Base-by-base conservation (phyloP, 257 asterid species). In the Lycium barbarum region DNA sequence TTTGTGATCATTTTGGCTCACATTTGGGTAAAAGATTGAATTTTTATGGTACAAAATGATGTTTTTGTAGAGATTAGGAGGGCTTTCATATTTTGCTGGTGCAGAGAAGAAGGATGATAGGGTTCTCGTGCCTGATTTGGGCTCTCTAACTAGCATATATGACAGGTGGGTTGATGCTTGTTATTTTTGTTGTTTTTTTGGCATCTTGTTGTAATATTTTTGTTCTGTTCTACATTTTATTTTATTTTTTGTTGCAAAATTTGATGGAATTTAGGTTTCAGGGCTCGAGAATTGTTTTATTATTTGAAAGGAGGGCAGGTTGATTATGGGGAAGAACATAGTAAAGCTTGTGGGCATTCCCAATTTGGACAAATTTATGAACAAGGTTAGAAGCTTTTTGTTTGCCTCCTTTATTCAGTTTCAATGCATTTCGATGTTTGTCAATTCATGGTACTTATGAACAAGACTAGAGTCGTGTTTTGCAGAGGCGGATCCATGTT, bases 81-180 rank as follows among this genome's bases (percentile, higher is more conserved):
- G 97, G 83, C 76, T 97, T 78, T 97, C 99, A 5, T 97, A 97
- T 89, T 97, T 97, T 84, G 99, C 91, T 22, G 99, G 98, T 53
- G 99, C 99, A 1, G 99, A 97, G 93, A 95, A 93, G 94, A 97
- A 95, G 85, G 99, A 95, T 88, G 98, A 93, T 15, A 92, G 97
- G 90, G 98, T 93, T 87, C 95, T 96, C 85, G 99, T 96, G 63
- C 98, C 98, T 81, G 98, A 96, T 92, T 91, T 96, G 43, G 98
- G 98, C 40, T 96, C 98, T 13, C 88, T 95, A 84, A 93, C 98
- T 7, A 94, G 98, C 89, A 84, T 93, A 79, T 91, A 92, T 84
- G 98, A 93, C 68, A 90, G 98, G 99, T 93, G 81, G 36, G 90
- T 38, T 10, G 13, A 76, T 51, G 63, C 81, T 63, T 63, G 70